Percentiles rank a stretch among this genome's conserved stretches.
Conservation (phyloP, 2,329 filamentous ascomycete genomes). For the Ilyonectria mors-panacis region DNA sequence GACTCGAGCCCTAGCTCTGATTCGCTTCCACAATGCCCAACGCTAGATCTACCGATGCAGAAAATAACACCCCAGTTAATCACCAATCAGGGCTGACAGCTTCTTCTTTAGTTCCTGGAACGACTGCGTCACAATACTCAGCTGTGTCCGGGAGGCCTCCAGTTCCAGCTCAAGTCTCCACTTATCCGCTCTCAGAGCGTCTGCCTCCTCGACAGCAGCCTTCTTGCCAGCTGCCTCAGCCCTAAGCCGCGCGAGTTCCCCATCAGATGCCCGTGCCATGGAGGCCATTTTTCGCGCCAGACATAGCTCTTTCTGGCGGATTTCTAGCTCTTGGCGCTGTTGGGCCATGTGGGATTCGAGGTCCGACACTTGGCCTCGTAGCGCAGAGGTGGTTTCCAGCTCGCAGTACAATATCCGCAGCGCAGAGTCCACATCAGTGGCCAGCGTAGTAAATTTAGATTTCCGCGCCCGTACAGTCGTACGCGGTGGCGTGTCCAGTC, state of each 20-base stretch:
- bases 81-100: not conserved
- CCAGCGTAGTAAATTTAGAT: not conserved
- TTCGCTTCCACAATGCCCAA: too few species aligned
- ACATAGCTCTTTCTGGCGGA: not conserved
- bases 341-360: not conserved
- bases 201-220: not conserved
- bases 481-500: not conserved
- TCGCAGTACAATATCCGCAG: conserved; percentile 4
- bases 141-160: not conserved
- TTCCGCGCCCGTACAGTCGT: not conserved
- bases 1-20: too few species aligned
- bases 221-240: not conserved
- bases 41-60: too few species aligned
- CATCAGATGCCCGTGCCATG: not conserved
- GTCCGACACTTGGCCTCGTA: not conserved
- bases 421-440: conserved; percentile 1
- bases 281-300: not conserved
- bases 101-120: not conserved
- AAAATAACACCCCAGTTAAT: not conserved
- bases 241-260: not conserved
- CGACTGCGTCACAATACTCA: not conserved
- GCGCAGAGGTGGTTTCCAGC: not conserved
- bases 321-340: not conserved
- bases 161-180: not conserved
- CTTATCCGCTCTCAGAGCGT: not conserved